Evolutionary conservation across 148 eudicot genomes (phyloP), one percentile per base, ranked within the genome.

Genomic region (Spergularia bocconei): DNA sequence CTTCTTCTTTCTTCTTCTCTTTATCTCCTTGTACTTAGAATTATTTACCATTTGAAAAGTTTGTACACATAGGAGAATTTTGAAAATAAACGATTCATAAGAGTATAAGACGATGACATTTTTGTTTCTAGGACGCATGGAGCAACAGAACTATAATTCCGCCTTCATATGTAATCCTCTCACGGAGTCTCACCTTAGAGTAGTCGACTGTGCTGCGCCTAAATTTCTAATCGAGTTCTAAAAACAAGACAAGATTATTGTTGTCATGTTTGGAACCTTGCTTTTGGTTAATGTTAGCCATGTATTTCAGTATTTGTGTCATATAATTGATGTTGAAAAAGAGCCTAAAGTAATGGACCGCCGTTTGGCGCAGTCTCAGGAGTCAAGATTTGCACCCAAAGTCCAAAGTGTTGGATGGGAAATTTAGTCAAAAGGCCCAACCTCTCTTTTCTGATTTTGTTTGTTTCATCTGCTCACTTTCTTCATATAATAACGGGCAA

Each of bases 361-460:
- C 78, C 78, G 72, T 47, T 47, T 75, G 71, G 60, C 82, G 82
- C 79, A 75, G 72, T 61, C 67, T 70, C 52, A 69, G 75, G 75
- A 47, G 72, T 21, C 72, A 38, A 64, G 60, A 79, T 60, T 73
- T 44, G 69, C 69, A 59, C 29, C 13, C 21, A 52, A 17, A 70
- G 67, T 75, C 75, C 75, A 44, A 55, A 56, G 48, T 23, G 41
- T 63, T 66, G 41, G 65, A 4, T 7, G 64, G 19, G 47, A 16
- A 29, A 47, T 1, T 75, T 75, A 70, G 82, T 80, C 82, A 80
- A 80, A 80, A 80, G 74, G 74, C 55, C 15, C 10, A 55, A 44
- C 7, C 7, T 59, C 63, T 9, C 15, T 63, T 69, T 74, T 2
- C 25, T 21, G 41, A 11, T 41, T 20, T 55, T 68, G 67, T 59